A percentile compares a stretch with the other conserved stretches of the same genome.
Evolutionary conservation across 2,329 filamentous ascomycete genomes (phyloP).

Genomic region (Exophiala calicioides): DNA sequence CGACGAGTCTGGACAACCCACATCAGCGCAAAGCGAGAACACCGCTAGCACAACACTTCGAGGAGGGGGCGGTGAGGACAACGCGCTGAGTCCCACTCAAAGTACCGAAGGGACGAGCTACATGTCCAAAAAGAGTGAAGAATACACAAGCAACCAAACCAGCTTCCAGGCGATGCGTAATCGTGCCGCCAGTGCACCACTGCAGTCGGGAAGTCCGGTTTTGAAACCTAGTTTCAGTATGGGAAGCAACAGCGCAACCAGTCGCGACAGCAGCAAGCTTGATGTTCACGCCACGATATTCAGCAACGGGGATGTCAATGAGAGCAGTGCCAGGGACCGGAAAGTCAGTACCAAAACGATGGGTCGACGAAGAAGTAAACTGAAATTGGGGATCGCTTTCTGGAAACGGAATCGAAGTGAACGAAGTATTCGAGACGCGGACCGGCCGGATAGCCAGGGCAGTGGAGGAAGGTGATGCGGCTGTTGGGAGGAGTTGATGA

Average conservation of each 20-base stretch:
- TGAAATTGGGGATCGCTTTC: slow-evolving; percentile 29
- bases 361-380: slow-evolving; percentile 26
- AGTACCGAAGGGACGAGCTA: slow-evolving; percentile 25
- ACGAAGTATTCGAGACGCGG: slow-evolving; percentile 15
- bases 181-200: slow-evolving; percentile 27
- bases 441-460: slow-evolving; percentile 19
- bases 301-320: slow-evolving; percentile 27
- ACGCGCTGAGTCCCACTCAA: slow-evolving; percentile 20
- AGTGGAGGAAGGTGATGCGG: slow-evolving; percentile 13
- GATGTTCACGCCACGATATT: slow-evolving; percentile 29
- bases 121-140: slow-evolving; percentile 21
- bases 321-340: slow-evolving; percentile 17
- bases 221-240: slow-evolving; percentile 26
- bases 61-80: slow-evolving; percentile 17
- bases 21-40: slow-evolving; percentile 11
- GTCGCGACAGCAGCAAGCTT: slow-evolving; percentile 29
- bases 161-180: slow-evolving; percentile 25
- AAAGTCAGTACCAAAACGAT: slow-evolving; percentile 26
- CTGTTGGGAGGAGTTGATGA: too few relatives aligned
- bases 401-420: slow-evolving; percentile 29
- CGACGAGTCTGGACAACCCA: slow-evolving; percentile 7
- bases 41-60: slow-evolving; percentile 8
- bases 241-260: slow-evolving; percentile 29
- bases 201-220: slow-evolving; percentile 17
- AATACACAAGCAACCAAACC: slow-evolving; percentile 16